These are phyloP conservation scores for Xylaria sp. DNA, from an alignment of 2,329 filamentous ascomycete species.

Conservation along the genomic window DNA sequence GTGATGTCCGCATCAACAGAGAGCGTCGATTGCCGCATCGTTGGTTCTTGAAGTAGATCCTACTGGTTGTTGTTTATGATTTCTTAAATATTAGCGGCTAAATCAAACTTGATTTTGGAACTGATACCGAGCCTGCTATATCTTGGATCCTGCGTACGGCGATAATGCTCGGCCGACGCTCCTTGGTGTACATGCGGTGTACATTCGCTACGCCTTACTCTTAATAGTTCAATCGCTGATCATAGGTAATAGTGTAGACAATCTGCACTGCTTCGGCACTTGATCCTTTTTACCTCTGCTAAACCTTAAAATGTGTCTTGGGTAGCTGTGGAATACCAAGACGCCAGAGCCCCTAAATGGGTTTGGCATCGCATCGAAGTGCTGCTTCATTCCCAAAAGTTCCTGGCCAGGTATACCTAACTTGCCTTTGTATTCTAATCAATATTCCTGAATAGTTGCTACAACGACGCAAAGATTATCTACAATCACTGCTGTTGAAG, in stretches of 20 bases:
- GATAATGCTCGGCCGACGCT: slow-evolving; percentile 25
- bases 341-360: not conserved
- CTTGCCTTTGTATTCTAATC: not conserved
- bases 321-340: not conserved
- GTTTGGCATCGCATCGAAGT: slow-evolving; percentile 1
- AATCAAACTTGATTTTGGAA: not conserved
- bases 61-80: not conserved
- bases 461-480: not conserved
- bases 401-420: not conserved
- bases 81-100: not conserved
- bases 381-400: slow-evolving; percentile 12
- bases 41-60: not conserved
- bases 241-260: not conserved
- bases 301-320: not conserved
- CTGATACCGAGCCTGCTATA: slow-evolving; percentile 4
- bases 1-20: not conserved
- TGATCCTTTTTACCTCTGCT: not conserved
- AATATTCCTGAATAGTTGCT: too few relatives aligned
- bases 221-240: not conserved
- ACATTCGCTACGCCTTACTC: not conserved
- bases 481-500: not conserved
- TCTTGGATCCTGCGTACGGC: slow-evolving; percentile 8
- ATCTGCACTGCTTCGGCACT: not conserved
- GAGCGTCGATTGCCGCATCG: not conserved
- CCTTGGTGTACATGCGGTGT: slow-evolving; percentile 6